Conservation (phyloP, 2,329 filamentous ascomycete genomes). For the Colletotrichum graminicola region DNA sequence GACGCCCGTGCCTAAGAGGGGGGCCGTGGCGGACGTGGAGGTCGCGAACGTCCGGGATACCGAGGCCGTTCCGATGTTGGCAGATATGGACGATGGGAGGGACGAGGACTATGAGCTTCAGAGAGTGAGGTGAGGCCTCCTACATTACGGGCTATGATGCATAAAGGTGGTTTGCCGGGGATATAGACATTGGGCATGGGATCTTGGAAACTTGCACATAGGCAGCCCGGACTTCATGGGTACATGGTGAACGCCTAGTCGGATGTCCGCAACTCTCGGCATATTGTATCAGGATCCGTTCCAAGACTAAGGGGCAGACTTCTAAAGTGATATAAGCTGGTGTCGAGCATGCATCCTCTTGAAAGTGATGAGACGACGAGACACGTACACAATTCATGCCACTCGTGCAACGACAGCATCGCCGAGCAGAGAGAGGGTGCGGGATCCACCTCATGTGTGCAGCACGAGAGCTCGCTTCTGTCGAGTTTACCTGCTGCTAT, state of each 20-base stretch:
- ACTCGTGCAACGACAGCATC: neutral
- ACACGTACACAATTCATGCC: neutral
- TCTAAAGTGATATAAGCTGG: neutral
- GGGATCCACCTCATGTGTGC: neutral
- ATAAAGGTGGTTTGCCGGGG: neutral
- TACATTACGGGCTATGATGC: neutral
- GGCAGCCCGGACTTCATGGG: neutral
- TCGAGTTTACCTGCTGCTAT: neutral
- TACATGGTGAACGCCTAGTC: no score
- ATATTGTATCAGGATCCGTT: neutral
- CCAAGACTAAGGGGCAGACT: neutral
- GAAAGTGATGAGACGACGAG: no score
- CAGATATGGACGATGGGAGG: conserved; percentile 47
- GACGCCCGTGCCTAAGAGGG: conserved; percentile 46
- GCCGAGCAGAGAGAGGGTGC: neutral
- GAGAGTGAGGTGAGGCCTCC: conserved; percentile 10
- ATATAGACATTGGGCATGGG: no score
- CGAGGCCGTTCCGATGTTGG: conserved; percentile 58
- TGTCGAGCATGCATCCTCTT: no score
- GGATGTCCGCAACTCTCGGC: no score
- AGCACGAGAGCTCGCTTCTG: no score
- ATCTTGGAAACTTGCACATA: no score
- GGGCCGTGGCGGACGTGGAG: conserved; percentile 52
- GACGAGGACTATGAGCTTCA: conserved; percentile 43
- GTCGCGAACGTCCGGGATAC: conserved; percentile 46